phyloP scores from a whole-genome alignment of 2,329 filamentous ascomycete genomes.

The Aspergillus sp. region DNA sequence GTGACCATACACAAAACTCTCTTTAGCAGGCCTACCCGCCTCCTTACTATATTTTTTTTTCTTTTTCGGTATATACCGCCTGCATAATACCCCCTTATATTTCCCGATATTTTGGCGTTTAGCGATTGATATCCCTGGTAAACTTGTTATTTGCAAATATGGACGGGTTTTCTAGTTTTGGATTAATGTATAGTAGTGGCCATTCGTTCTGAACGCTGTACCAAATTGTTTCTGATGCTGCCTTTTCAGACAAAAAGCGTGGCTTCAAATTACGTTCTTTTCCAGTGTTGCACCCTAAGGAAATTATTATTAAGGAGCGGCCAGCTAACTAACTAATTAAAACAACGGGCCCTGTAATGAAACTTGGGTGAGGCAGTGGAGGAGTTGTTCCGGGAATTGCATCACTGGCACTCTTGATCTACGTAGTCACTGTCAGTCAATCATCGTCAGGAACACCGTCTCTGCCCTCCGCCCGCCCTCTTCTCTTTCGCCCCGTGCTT shows the following conservation, averaged over 20 bases:
- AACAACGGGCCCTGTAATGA: neutral
- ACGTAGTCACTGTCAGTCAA: conserved; percentile 4
- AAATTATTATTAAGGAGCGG: neutral
- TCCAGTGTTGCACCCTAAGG: neutral
- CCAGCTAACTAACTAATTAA: too few species aligned
- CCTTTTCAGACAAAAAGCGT: neutral
- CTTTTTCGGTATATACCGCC: conserved; percentile 9
- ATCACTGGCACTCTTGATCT: conserved; percentile 14
- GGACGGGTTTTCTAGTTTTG: neutral
- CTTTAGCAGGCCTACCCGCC: neutral
- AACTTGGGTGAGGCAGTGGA: neutral
- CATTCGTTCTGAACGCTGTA: conserved; percentile 17
- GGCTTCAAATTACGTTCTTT: too few species aligned
- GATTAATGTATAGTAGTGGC: conserved; percentile 19
- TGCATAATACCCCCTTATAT: conserved; percentile 15
- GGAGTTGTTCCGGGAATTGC: conserved; percentile 4
- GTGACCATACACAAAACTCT: neutral
- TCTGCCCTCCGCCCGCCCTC: neutral
- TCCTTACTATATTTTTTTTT: neutral
- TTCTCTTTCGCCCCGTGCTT: neutral
- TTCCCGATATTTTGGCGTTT: conserved; percentile 6
- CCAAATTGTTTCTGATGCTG: neutral
- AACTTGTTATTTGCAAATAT: conserved; percentile 13
- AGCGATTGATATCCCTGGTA: conserved; percentile 11
- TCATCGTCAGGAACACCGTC: conserved; percentile 5